Evolutionary conservation across 805 yeast species (phyloP), one percentile per base, ranked within the genome.

Genomic region (Saccharomycopsis schoenii): DNA sequence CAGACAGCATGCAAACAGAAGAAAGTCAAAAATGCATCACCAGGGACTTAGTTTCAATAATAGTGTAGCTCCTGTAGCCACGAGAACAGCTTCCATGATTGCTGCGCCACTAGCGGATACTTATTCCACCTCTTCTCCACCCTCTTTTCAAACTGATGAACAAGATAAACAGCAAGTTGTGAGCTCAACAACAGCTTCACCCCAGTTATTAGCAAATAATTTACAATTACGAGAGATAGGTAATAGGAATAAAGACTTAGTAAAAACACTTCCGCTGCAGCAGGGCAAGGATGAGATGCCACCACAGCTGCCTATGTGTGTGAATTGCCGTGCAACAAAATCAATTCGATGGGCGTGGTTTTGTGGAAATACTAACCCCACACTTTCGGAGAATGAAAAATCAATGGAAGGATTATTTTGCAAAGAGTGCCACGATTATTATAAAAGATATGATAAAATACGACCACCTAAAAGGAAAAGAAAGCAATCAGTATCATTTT

Each of bases 321-420:
- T 59, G 17, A 58, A 63, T 50, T 63, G 65, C 52, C 17, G 40
- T 14, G 54, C 51, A 5, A 56, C 50, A 24, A 41, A 47, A 19
- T 56, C 65, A n/a, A 15, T 42, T 4, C 43, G 55, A 29, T 63
- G 65, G 65, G 42, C 56, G 1, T 63, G 65, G 65, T 57, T 55
- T 55, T 34, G 40, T 14, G 55, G 57, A 9, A 17, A 17, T 21
- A 17, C 43, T 29, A 41, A 29, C 19, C 34, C 43, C 10, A 51
- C 42, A 2, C 51, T 51, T 19, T 37, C 47, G 12, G 59, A 43
- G 12, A 34, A 2, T 8, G 47, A 40, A 17, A 41, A 43, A 15
- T 19, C 12, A 29, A 39, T 17, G 14, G 65, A 63, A 36, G 65
- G 65, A 1, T 39, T 63, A 11, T 52, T 61, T 19, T 63, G 65